Conservation (phyloP, 164 flowering plant species). For the Hamamelis virginiana region DNA sequence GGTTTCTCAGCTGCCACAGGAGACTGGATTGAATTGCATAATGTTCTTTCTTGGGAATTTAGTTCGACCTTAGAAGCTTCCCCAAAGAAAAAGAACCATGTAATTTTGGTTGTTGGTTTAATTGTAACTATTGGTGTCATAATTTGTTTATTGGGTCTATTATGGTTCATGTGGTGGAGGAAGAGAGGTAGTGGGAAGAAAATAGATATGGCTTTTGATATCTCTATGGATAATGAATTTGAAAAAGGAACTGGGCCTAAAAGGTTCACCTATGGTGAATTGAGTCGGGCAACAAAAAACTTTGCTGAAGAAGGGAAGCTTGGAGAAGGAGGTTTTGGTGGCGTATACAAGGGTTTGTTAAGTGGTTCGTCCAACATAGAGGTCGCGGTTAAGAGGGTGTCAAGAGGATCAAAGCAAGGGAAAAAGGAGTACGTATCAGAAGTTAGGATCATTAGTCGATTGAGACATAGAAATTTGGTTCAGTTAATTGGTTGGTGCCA, state of each 20-base stretch:
- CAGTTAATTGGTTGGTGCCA: constrained; percentile 62
- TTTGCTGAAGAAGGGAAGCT: constrained; percentile 36
- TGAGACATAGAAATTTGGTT: constrained; percentile 51
- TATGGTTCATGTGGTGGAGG: constrained; percentile 10
- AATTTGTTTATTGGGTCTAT: constrained; percentile 8
- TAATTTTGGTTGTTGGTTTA: constrained; percentile 12
- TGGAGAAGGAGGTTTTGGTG: constrained; percentile 39
- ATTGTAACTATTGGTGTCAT: constrained; percentile 4
- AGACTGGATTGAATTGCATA: constrained; percentile 32
- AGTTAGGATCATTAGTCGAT: constrained; percentile 45
- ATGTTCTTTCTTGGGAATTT: constrained; percentile 55
- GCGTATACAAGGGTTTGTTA: constrained; percentile 42
- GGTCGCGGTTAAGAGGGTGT: constrained; percentile 42
- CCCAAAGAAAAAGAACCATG: background rate
- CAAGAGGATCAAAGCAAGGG: constrained; percentile 45
- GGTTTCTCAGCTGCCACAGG: constrained; percentile 81
- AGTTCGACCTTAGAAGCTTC: constrained; percentile 36
- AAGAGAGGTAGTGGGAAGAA: constrained; percentile 1
- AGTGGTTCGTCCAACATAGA: constrained; percentile 9
- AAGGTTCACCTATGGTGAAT: constrained; percentile 30
- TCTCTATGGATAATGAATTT: constrained; percentile 32
- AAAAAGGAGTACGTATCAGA: constrained; percentile 46
- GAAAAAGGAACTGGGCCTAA: constrained; percentile 42
- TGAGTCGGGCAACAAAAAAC: constrained; percentile 26
- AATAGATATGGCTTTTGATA: constrained; percentile 11